A percentile compares a stretch with the other conserved stretches of the same genome.
These are phyloP conservation scores for Rhodotorula sp. DNA, from an alignment of 1,284 basidiomycete genomes.

Conservation along the genomic window DNA sequence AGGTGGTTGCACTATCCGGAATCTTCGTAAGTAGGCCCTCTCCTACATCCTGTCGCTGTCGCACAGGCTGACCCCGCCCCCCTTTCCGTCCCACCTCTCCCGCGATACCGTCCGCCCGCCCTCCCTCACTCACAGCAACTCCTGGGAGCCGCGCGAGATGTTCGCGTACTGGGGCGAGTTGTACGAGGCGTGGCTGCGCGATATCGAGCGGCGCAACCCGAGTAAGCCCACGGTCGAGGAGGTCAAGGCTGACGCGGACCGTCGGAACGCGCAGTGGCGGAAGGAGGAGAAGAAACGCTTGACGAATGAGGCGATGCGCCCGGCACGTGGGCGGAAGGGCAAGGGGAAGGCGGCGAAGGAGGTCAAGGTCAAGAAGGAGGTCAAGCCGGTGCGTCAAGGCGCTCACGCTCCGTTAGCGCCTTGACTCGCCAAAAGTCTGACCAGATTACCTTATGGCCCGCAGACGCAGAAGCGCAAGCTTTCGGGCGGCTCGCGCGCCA, in stretches of 20 bases:
- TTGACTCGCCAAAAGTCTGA: too few species aligned
- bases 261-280: not conserved
- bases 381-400: not conserved
- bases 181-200: not conserved
- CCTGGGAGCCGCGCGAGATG: conserved; percentile 14
- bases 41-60: too few species aligned
- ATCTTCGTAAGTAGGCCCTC: too few species aligned
- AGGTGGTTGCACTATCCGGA: not conserved
- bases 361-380: not conserved
- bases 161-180: not conserved
- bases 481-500: not conserved
- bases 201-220: not conserved
- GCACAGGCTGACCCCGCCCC: too few species aligned
- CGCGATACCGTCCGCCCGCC: too few species aligned
- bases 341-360: conserved; percentile 4
- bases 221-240: too few species aligned
- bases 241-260: not conserved
- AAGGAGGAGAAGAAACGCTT: not conserved
- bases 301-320: not conserved
- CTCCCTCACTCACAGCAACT: not conserved
- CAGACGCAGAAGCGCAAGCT: not conserved
- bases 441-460: too few species aligned
- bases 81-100: not conserved
- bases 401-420: not conserved
- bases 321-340: not conserved